Conservation (phyloP, 2,329 filamentous ascomycete species). For the Lasiodiplodia sp. region DNA sequence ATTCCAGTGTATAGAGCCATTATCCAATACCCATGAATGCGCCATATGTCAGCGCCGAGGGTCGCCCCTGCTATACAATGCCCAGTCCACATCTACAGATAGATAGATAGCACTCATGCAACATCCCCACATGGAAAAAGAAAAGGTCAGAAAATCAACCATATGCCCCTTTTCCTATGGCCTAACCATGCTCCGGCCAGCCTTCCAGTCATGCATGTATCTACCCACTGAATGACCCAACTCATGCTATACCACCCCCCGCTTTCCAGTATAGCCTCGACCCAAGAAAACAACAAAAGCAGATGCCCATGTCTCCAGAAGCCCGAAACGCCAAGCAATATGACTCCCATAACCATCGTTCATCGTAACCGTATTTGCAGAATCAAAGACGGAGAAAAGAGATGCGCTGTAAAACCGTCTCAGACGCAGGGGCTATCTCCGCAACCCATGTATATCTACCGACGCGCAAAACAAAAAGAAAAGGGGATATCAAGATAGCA, state of each 20-base stretch:
- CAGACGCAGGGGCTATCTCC: not conserved
- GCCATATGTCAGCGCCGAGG: too few species aligned
- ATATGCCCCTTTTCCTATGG: too few species aligned
- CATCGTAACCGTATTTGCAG: conserved; percentile 11
- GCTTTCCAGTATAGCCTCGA: not conserved
- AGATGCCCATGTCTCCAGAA: not conserved
- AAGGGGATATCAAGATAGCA: not conserved
- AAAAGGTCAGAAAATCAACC: too few species aligned
- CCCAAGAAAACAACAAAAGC: not conserved
- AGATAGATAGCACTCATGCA: too few species aligned
- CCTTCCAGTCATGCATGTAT: too few species aligned
- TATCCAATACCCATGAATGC: not conserved
- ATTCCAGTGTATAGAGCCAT: not conserved
- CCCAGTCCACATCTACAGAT: not conserved
- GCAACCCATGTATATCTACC: not conserved
- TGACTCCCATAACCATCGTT: not conserved
- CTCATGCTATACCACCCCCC: too few species aligned
- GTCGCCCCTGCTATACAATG: not conserved
- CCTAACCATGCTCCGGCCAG: too few species aligned
- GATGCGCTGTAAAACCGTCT: not conserved
- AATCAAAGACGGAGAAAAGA: not conserved
- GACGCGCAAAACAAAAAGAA: too few species aligned
- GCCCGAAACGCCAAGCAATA: not conserved
- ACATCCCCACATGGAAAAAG: too few species aligned
- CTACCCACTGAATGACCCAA: too few species aligned